Percentiles rank a stretch among this genome's conserved stretches.
These are phyloP conservation scores for Microascus cirrosus DNA, from an alignment of 2,329 filamentous ascomycete species.

Conservation along the genomic window DNA sequence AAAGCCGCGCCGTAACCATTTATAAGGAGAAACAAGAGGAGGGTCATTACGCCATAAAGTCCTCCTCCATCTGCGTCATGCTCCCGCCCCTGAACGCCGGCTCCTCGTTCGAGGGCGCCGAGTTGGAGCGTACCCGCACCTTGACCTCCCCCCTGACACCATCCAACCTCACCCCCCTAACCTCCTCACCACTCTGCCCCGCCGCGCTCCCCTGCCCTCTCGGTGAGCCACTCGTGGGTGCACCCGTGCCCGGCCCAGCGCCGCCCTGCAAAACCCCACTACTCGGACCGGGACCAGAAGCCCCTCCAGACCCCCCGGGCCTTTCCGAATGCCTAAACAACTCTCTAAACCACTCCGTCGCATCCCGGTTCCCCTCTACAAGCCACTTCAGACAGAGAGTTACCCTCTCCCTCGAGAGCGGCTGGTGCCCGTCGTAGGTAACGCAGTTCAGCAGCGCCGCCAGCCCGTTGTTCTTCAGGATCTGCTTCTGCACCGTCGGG, in stretches of 20 bases:
- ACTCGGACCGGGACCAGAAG: constrained; percentile 16
- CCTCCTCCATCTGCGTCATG: constrained; percentile 9
- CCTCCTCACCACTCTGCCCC: not conserved
- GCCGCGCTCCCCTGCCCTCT: not conserved
- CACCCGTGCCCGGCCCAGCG: constrained; percentile 14
- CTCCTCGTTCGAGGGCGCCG: constrained; percentile 4
- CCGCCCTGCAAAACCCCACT: not conserved
- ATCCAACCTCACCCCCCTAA: constrained; percentile 32
- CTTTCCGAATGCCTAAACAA: constrained; percentile 29
- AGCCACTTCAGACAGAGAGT: constrained; percentile 82
- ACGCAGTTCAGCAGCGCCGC: constrained; percentile 84
- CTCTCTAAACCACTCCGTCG: constrained; percentile 59
- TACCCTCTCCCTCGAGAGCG: constrained; percentile 85
- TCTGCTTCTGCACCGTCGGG: constrained; percentile 74
- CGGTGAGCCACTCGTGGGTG: constrained; percentile 22
- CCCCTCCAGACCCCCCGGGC: not conserved
- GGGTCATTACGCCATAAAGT: constrained; percentile 7
- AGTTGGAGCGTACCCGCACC: constrained; percentile 19
- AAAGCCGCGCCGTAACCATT: not conserved
- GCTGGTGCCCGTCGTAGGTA: constrained; percentile 83
- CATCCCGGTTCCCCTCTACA: constrained; percentile 63
- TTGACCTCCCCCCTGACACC: constrained; percentile 45
- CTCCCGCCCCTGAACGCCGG: constrained; percentile 5
- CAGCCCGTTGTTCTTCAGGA: constrained; percentile 75
- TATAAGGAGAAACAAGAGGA: not conserved